phyloP scores from a whole-genome alignment of 1,284 basidiomycete genomes.

The Boletus sp. region DNA sequence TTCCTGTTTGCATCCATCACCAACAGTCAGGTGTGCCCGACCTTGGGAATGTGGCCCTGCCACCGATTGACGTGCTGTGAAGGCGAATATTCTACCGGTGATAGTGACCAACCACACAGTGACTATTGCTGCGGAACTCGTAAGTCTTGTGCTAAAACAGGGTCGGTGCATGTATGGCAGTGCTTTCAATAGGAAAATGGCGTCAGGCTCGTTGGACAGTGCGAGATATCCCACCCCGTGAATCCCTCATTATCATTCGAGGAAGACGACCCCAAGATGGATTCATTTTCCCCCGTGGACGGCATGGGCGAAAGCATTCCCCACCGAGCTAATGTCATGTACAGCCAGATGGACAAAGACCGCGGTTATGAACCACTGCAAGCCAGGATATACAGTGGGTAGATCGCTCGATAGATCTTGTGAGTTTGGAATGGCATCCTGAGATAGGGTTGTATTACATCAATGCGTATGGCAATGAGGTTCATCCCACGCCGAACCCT shows the following conservation, averaged over 20 bases:
- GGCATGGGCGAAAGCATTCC: constrained; percentile 49
- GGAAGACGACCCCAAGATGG: constrained; percentile 28
- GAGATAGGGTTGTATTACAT: constrained; percentile 81
- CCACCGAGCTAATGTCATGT: constrained; percentile 60
- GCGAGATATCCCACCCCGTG: constrained; percentile 94
- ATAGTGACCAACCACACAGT: constrained; percentile 95
- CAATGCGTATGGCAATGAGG: constrained; percentile 88
- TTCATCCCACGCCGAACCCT: constrained; percentile 83
- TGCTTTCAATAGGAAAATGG: constrained; percentile 62
- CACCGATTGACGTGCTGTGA: constrained; percentile 19
- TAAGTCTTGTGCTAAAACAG: constrained; percentile 36
- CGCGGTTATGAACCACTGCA: constrained; percentile 56
- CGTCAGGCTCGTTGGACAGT: constrained; percentile 84
- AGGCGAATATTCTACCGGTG: constrained; percentile 83
- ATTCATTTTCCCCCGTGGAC: constrained; percentile 43
- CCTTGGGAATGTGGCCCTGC: constrained; percentile 13
- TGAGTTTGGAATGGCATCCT: constrained; percentile 7
- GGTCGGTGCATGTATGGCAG: constrained; percentile 7
- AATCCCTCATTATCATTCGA: constrained; percentile 31
- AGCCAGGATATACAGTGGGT: constrained; percentile 65
- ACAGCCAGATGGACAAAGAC: constrained; percentile 52
- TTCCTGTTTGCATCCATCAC: constrained; percentile 94
- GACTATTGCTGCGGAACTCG: constrained; percentile 94
- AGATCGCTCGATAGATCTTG: constrained; percentile 16
- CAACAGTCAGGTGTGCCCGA: constrained; percentile 51